phyloP scores from a whole-genome alignment of 192 early-diverging fungal genomes.

The Coemansia nantahalensis region DNA sequence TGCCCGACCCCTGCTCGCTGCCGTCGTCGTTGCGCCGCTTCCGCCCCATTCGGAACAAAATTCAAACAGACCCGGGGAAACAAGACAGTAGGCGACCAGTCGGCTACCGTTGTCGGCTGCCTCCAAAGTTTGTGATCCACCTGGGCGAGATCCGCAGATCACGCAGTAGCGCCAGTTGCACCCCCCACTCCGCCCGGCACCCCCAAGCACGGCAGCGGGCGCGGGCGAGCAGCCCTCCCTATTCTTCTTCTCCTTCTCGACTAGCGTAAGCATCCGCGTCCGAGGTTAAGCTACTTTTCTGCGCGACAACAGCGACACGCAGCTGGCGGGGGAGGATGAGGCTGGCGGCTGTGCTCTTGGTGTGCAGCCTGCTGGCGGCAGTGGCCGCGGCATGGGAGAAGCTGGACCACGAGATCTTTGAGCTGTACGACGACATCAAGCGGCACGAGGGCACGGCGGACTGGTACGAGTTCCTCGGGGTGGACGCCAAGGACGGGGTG shows the following conservation, averaged over 20 bases:
- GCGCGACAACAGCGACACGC: too few species aligned
- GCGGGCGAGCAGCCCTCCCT: too few species aligned
- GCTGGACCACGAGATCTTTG: constrained; percentile 81
- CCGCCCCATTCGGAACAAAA: constrained; percentile 22
- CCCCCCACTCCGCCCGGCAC: too few species aligned
- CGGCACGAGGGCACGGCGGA: constrained; percentile 53
- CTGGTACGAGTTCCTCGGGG: constrained; percentile 68
- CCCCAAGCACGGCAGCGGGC: too few species aligned
- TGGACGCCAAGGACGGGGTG: constrained; percentile 53
- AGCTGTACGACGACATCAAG: constrained; percentile 74
- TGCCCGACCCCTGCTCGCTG: background rate
- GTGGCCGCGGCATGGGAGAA: constrained; percentile 43
- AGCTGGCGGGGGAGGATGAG: constrained; percentile 11
- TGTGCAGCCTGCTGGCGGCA: constrained; percentile 6
- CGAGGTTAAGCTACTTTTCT: too few species aligned
- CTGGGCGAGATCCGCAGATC: too few species aligned
- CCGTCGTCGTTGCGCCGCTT: constrained; percentile 20
- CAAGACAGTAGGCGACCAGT: too few species aligned
- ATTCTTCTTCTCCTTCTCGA: background rate
- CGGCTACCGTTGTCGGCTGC: too few species aligned
- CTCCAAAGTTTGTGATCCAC: too few species aligned
- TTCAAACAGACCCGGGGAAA: constrained; percentile 1
- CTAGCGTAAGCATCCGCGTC: too few species aligned
- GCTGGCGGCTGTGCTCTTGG: constrained; percentile 3
- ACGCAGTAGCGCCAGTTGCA: too few species aligned